Conservation (phyloP, 495 filamentous ascomycete genomes). For the Friedmanniomyces endolithicus region DNA sequence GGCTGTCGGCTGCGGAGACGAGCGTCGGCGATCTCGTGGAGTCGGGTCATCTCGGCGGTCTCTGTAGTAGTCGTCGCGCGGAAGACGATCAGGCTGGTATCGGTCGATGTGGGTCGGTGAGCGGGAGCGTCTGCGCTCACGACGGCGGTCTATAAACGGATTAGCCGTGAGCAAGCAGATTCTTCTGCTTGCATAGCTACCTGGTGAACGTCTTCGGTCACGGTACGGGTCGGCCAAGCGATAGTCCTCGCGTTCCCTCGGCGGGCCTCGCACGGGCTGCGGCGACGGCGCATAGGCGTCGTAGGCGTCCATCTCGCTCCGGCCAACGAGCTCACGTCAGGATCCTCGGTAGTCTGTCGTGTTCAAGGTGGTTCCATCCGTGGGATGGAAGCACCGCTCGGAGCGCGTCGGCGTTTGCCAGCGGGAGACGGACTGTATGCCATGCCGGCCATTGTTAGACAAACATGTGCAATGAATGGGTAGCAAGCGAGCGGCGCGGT, state of each 20-base stretch:
- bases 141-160: slow-evolving; percentile 47
- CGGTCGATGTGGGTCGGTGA: slow-evolving; percentile 36
- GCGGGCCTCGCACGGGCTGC: slow-evolving; percentile 3
- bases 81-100: slow-evolving; percentile 33
- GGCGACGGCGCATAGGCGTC: slow-evolving; percentile 8
- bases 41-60: slow-evolving; percentile 45
- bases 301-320: slow-evolving; percentile 1
- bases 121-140: slow-evolving; percentile 42
- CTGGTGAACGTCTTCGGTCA: slow-evolving; percentile 14
- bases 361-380: slow-evolving; percentile 6
- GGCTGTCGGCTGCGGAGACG: slow-evolving; percentile 49
- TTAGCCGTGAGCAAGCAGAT: slow-evolving; percentile 31
- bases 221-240: slow-evolving; percentile 14
- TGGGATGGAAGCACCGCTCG: neutral
- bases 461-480: neutral
- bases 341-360: neutral
- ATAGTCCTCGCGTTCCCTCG: slow-evolving; percentile 19
- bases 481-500: neutral
- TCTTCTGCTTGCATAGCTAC: neutral
- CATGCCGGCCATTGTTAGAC: slow-evolving; percentile 19
- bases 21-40: slow-evolving; percentile 45
- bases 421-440: slow-evolving; percentile 12
- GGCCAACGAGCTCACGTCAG: neutral
- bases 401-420: neutral
- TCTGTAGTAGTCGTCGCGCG: slow-evolving; percentile 56